A percentile compares a stretch with the other conserved stretches of the same genome.
phyloP scores from a whole-genome alignment of 306 rosid species.

The Cicer pinnatifidum region DNA sequence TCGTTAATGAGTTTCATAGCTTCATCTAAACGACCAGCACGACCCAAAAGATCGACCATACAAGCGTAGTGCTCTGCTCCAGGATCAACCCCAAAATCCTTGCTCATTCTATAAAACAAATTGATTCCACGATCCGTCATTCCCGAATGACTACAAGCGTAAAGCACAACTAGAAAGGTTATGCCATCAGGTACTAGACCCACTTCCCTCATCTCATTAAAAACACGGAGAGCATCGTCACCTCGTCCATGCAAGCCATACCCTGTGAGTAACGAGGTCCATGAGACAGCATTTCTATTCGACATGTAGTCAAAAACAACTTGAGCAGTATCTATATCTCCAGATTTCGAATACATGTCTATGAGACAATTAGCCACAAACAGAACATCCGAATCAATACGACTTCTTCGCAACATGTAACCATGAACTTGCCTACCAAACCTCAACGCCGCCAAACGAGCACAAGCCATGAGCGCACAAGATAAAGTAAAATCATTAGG shows the following conservation, averaged over 20 bases:
- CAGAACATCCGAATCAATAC: conserved; percentile 50
- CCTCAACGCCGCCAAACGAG: conserved; percentile 74
- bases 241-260: conserved; percentile 90
- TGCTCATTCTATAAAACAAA: conserved; percentile 66
- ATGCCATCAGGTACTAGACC: conserved; percentile 68
- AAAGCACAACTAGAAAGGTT: conserved; percentile 76
- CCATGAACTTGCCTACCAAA: conserved; percentile 74
- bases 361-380: conserved; percentile 80
- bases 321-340: conserved; percentile 75
- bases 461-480: conserved; percentile 88
- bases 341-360: conserved; percentile 89
- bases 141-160: conserved; percentile 91
- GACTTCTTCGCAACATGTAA: conserved; percentile 64
- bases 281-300: conserved; percentile 69
- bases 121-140: conserved; percentile 68
- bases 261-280: conserved; percentile 83
- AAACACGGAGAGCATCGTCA: conserved; percentile 71
- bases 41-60: conserved; percentile 88
- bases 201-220: conserved; percentile 60
- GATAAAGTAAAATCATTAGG: conserved; percentile 87
- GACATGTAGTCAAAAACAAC: conserved; percentile 64
- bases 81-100: conserved; percentile 67
- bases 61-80: conserved; percentile 85
- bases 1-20: conserved; percentile 63
- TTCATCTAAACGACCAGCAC: conserved; percentile 70